These are phyloP conservation scores for Diversispora eburnea DNA, from an alignment of 192 early-diverging fungal species.

Conservation along the genomic window DNA sequence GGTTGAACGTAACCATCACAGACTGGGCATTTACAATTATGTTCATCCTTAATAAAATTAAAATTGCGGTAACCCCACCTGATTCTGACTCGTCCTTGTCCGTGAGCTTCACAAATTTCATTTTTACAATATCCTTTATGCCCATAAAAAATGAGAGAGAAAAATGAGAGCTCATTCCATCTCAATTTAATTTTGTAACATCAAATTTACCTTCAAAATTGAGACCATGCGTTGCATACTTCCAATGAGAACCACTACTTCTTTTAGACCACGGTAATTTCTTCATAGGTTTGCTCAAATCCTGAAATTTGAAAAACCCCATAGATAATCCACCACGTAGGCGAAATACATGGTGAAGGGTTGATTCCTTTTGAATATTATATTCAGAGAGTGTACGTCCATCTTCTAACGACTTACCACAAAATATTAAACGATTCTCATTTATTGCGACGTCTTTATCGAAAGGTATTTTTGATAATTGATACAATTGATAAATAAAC, in stretches of 20 bases:
- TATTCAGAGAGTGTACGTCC: too few species aligned
- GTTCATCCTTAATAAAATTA: not conserved
- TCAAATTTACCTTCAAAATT: conserved; percentile 7
- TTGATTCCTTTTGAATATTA: too few species aligned
- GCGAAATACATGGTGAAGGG: too few species aligned
- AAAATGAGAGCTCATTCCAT: not conserved
- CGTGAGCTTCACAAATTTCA: not conserved
- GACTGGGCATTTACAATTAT: not conserved
- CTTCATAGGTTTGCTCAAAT: not conserved
- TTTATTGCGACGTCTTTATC: too few species aligned
- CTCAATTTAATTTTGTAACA: not conserved
- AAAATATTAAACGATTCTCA: too few species aligned
- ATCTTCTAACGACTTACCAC: too few species aligned
- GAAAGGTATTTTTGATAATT: too few species aligned
- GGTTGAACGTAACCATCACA: not conserved
- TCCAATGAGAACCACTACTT: not conserved
- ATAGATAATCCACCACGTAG: too few species aligned
- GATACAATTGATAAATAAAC: too few species aligned
- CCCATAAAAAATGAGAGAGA: not conserved
- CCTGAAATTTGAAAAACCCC: not conserved
- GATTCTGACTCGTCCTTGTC: not conserved
- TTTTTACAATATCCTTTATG: conserved; percentile 15
- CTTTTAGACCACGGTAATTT: not conserved
- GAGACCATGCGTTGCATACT: not conserved
- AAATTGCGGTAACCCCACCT: not conserved